Percentiles rank a stretch among this genome's conserved stretches.
Evolutionary conservation across 768 basidiomycete genomes (phyloP).

Genomic region (Amanita pseudoporphyria): DNA sequence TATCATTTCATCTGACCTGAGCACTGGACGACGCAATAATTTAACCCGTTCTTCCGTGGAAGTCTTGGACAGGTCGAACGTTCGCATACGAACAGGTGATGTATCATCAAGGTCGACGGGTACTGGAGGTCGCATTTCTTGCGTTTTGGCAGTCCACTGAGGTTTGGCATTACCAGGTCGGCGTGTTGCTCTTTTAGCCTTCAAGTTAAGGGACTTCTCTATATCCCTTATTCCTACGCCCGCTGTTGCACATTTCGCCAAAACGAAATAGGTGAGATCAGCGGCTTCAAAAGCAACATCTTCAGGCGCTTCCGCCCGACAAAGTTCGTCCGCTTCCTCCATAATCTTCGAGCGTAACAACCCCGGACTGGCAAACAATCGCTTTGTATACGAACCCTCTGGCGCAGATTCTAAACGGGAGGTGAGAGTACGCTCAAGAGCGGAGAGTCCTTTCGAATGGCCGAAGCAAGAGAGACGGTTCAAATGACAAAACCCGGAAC

Average conservation of each 20-base stretch:
- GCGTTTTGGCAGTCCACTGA: slow-evolving; percentile 41
- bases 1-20: slow-evolving; percentile 85
- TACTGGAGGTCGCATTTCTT: slow-evolving; percentile 14
- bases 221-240: slow-evolving; percentile 82
- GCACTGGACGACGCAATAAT: slow-evolving; percentile 82
- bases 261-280: slow-evolving; percentile 87
- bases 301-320: slow-evolving; percentile 63
- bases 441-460: slow-evolving; percentile 64
- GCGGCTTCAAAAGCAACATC: slow-evolving; percentile 94
- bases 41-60: slow-evolving; percentile 45
- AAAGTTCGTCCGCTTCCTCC: slow-evolving; percentile 99
- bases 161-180: slow-evolving; percentile 90
- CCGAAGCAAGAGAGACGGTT: slow-evolving; percentile 85
- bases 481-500: slow-evolving; percentile 91
- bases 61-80: slow-evolving; percentile 43
- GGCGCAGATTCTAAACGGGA: slow-evolving; percentile 70
- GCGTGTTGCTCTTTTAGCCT: slow-evolving; percentile 80
- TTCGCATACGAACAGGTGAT: slow-evolving; percentile 67
- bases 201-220: slow-evolving; percentile 72
- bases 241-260: slow-evolving; percentile 74
- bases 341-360: slow-evolving; percentile 91
- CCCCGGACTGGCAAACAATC: slow-evolving; percentile 73
- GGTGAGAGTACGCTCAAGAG: slow-evolving; percentile 70
- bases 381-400: slow-evolving; percentile 84
- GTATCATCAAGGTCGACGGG: slow-evolving; percentile 11